Evolutionary conservation across 2,329 filamentous ascomycete genomes (phyloP).

Genomic region (Zopfia rhizophila): DNA sequence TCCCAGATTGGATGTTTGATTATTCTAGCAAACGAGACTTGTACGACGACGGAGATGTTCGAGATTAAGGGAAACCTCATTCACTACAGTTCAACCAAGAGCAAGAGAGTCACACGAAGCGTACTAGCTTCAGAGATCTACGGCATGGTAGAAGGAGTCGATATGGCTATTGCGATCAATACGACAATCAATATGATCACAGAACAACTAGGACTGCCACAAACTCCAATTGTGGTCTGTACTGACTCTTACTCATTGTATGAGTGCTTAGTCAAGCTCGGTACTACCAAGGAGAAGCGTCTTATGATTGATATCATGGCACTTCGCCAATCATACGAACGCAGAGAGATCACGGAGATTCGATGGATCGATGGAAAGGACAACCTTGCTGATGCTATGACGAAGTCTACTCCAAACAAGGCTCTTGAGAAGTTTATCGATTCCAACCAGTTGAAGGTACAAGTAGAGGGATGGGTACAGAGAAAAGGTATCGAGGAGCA

Average conservation of each 20-base stretch:
- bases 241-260: conserved; percentile 9
- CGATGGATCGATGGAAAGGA: conserved; percentile 8
- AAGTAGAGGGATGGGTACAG: no score
- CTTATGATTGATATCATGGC: conserved; percentile 15
- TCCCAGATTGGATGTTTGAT: conserved; percentile 6
- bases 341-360: conserved; percentile 5
- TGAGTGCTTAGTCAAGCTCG: conserved; percentile 9
- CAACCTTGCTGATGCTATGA: conserved; percentile 6
- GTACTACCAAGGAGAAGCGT: conserved; percentile 11
- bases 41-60: background rate
- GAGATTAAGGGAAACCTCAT: conserved; percentile 1
- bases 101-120: conserved; percentile 8
- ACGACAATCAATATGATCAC: conserved; percentile 4
- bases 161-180: conserved; percentile 9
- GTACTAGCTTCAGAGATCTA: conserved; percentile 10
- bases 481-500: no score
- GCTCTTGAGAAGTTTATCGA: conserved; percentile 1
- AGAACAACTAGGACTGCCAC: conserved; percentile 1
- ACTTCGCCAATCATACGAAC: conserved; percentile 6
- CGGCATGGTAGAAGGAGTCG: conserved; percentile 4
- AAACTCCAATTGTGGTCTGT: conserved; percentile 3
- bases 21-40: conserved; percentile 2
- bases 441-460: no score
- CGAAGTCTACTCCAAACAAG: conserved; percentile 2
- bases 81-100: conserved; percentile 3